Base-by-base conservation (phyloP, 2,329 filamentous ascomycete species). In the Coniella vitis region DNA sequence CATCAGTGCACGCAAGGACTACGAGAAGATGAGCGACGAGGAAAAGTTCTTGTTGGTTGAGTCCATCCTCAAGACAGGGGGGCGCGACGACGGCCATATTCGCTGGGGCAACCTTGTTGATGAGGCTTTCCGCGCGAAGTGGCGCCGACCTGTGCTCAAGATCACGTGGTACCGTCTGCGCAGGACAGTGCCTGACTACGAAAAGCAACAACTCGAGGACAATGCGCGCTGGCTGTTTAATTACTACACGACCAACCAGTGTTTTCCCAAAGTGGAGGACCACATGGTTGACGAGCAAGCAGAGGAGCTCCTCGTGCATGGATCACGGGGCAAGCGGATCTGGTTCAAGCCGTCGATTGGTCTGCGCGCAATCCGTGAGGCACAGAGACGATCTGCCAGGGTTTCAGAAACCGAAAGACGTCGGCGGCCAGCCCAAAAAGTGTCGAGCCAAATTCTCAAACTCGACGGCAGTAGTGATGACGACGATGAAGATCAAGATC, bases 61-160 rank as follows among this genome's bases (percentile, higher is more conserved):
- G 32, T 66, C 70, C 2, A 70, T 79, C 32, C 62, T 69, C 7
- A 64, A 67, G 13, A 68, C 65, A 3, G 63, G 63, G 2, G 71
- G 65, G 1, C 56, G 60, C 8, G 61, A 53, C 1, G 76, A 79
- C 45, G 55, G 59, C 8, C 72, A 71, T 40, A 76, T 81, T 36
- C 69, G 69, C 0, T 81, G 78, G 78, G 55, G 59, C 32, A 64
- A 59, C 20, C 58, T 79, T 21, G 65, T 69, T 5, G 63, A 72
- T 47, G 65, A 68, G 35, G 54, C 60, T 5, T 71, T 69, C 46
- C 65, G 69, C 36, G 58, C 56, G n/a, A 64, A 60, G 29, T 72
- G 68, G 63, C 63, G 63, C 39, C 63, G 65, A 4, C 52, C 56
- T 10, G 67, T 64, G 0, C 68, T 67, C 31, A 60, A 64, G 48